phyloP scores from a whole-genome alignment of 257 asterid genomes.

The Linderniella brevidens region DNA sequence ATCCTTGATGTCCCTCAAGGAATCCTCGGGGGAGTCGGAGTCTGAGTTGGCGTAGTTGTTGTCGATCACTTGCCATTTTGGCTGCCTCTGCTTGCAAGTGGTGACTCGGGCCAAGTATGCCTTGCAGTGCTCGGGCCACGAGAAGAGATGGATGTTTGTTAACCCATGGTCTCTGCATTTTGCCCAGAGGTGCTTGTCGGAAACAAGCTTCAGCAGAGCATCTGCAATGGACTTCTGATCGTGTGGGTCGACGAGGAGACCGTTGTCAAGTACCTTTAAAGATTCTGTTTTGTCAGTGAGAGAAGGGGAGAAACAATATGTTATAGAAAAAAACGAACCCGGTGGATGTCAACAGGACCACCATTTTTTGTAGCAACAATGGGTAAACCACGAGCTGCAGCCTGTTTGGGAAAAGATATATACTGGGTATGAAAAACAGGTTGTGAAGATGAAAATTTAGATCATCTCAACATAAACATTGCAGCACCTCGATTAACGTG shows the following conservation, averaged over 20 bases:
- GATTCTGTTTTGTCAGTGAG: conserved; percentile 11
- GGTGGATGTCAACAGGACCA: conserved; percentile 79
- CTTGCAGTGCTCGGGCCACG: conserved; percentile 76
- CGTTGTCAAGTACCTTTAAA: conserved; percentile 55
- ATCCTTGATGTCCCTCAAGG: too few species aligned
- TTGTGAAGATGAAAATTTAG: too few species aligned
- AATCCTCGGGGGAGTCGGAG: too few species aligned
- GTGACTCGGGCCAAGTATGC: conserved; percentile 50
- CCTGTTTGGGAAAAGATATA: conserved; percentile 19
- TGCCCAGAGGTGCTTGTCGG: conserved; percentile 62
- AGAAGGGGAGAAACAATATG: not conserved
- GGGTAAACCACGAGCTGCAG: conserved; percentile 80
- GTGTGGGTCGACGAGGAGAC: conserved; percentile 56
- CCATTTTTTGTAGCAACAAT: conserved; percentile 78
- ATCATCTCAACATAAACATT: not conserved
- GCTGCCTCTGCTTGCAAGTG: conserved; percentile 54
- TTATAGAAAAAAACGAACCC: conserved; percentile 21
- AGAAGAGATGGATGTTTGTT: conserved; percentile 51
- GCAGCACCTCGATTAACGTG: conserved; percentile 59
- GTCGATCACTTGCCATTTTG: conserved; percentile 1
- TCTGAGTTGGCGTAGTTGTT: too few species aligned
- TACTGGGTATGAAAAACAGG: too few species aligned
- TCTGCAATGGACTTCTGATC: conserved; percentile 50
- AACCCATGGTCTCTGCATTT: conserved; percentile 46
- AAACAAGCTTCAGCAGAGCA: conserved; percentile 57